Conservation (phyloP, 2,329 filamentous ascomycete genomes). For the Pestalotiopsis sp. region DNA sequence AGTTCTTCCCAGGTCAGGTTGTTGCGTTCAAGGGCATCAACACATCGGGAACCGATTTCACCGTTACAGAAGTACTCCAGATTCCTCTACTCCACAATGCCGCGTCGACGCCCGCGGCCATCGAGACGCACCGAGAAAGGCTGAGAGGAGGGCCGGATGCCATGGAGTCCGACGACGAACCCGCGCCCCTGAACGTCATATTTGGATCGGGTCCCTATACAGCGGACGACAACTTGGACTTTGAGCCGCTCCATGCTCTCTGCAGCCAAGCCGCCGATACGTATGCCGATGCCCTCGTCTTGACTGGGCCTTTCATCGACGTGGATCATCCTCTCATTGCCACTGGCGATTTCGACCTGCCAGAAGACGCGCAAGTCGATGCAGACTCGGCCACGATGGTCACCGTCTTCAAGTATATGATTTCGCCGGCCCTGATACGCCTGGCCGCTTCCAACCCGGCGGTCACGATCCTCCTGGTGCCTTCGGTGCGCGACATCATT, state of each 20-base stretch:
- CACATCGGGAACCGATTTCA: constrained; percentile 80
- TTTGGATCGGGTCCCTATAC: constrained; percentile 89
- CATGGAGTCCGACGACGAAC: constrained; percentile 61
- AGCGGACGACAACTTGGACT: constrained; percentile 88
- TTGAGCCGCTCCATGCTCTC: constrained; percentile 81
- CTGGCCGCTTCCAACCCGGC: constrained; percentile 72
- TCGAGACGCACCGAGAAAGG: constrained; percentile 71
- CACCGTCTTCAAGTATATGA: constrained; percentile 81
- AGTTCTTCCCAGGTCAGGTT: constrained; percentile 94
- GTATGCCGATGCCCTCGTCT: constrained; percentile 76
- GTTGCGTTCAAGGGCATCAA: constrained; percentile 88
- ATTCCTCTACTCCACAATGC: constrained; percentile 76
- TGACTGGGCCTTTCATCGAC: constrained; percentile 89
- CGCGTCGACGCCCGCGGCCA: constrained; percentile 66
- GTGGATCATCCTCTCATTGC: constrained; percentile 87
- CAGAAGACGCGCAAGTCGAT: constrained; percentile 67
- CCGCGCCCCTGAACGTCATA: constrained; percentile 74
- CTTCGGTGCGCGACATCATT: constrained; percentile 73
- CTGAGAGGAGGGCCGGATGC: constrained; percentile 67
- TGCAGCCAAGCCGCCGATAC: constrained; percentile 76
- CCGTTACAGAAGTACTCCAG: constrained; percentile 75
- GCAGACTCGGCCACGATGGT: constrained; percentile 79
- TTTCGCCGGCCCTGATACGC: constrained; percentile 72
- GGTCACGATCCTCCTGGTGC: constrained; percentile 80
- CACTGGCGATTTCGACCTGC: constrained; percentile 76